phyloP scores from a whole-genome alignment of 192 early-diverging fungal species.

The Backusella tarrabulga region DNA sequence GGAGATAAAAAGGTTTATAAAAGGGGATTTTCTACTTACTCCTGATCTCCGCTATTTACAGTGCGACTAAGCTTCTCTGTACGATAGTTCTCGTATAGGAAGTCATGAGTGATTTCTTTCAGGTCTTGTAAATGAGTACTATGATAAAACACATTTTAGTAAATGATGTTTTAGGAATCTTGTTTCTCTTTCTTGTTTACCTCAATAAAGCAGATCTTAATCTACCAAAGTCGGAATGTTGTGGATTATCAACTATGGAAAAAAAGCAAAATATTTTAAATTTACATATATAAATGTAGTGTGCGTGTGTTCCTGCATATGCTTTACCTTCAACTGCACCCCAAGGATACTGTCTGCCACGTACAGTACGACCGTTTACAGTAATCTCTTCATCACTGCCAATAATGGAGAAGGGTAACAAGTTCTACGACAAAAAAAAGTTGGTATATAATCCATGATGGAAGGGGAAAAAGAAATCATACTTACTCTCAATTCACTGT shows the following conservation, averaged over 20 bases:
- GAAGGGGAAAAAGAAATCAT: neutral
- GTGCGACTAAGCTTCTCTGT: constrained; percentile 77
- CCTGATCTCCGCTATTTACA: constrained; percentile 50
- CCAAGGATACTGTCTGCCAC: constrained; percentile 95
- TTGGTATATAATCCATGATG: neutral
- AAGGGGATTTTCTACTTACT: constrained; percentile 16
- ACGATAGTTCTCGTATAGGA: constrained; percentile 96
- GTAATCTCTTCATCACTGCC: constrained; percentile 90
- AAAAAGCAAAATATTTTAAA: too few relatives aligned
- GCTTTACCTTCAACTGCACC: constrained; percentile 81
- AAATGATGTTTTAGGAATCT: neutral
- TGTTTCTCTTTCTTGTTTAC: constrained; percentile 32
- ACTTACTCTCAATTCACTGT: constrained; percentile 80
- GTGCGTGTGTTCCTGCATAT: constrained; percentile 2
- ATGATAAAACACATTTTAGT: neutral
- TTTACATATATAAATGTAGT: too few relatives aligned
- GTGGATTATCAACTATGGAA: constrained; percentile 80
- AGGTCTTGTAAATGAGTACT: constrained; percentile 96
- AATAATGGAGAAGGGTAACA: constrained; percentile 96
- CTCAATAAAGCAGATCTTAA: constrained; percentile 87
- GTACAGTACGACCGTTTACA: constrained; percentile 85
- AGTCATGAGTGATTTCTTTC: constrained; percentile 94
- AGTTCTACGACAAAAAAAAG: constrained; percentile 19
- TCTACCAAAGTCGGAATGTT: constrained; percentile 96
- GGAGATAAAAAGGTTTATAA: neutral